Conservation (phyloP, 75 land plant species). For the Pinus taeda region DNA sequence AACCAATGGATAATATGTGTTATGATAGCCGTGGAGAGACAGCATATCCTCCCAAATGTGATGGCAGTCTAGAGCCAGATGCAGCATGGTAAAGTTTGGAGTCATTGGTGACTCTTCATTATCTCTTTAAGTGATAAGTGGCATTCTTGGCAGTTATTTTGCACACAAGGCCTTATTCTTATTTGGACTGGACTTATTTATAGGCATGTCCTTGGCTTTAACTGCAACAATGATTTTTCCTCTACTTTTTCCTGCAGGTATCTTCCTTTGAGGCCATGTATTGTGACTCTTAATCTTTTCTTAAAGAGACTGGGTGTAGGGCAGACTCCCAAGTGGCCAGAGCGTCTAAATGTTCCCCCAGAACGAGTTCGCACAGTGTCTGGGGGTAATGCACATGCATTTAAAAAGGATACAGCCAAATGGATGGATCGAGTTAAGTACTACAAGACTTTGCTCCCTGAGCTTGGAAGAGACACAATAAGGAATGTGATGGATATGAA, state of each 20-base stretch:
- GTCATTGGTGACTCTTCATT: neutral
- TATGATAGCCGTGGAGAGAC: constrained; percentile 25
- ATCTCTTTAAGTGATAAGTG: neutral
- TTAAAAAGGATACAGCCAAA: constrained; percentile 26
- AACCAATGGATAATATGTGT: constrained; percentile 33
- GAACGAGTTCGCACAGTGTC: constrained; percentile 22
- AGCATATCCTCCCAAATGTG: constrained; percentile 46
- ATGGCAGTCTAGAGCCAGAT: constrained; percentile 52
- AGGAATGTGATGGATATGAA: constrained; percentile 50
- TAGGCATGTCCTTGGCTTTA: neutral
- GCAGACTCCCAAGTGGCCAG: constrained; percentile 41
- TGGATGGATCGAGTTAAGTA: constrained; percentile 32
- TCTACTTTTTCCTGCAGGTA: constrained; percentile 29
- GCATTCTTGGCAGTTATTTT: neutral
- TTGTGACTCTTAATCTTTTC: constrained; percentile 19
- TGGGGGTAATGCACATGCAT: constrained; percentile 15
- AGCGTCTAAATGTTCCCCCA: constrained; percentile 23
- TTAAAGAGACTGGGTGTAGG: constrained; percentile 35
- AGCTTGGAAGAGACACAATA: constrained; percentile 21
- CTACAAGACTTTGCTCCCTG: constrained; percentile 39
- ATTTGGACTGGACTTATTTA: neutral
- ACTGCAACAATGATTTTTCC: neutral
- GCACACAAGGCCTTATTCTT: neutral
- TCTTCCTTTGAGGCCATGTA: constrained; percentile 51
- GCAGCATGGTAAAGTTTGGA: constrained; percentile 39